These are phyloP conservation scores for Spongiforma sp. DNA, from an alignment of 1,284 basidiomycete species.

Conservation along the genomic window DNA sequence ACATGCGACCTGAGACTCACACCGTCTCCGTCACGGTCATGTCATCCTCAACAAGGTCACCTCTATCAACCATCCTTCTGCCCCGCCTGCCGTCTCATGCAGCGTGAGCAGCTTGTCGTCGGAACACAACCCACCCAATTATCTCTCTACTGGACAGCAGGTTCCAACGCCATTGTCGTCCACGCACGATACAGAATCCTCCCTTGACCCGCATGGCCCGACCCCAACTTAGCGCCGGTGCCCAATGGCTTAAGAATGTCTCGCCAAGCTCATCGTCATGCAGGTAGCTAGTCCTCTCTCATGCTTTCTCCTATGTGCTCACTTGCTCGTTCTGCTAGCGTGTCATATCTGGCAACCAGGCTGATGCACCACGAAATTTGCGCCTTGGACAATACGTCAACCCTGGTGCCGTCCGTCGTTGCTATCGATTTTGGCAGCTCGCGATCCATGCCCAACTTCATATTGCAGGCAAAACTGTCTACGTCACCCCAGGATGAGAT, in stretches of 20 bases:
- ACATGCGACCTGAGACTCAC: too few relatives aligned
- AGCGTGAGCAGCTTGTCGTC: slow-evolving; percentile 26
- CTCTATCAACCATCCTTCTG: slow-evolving; percentile 29
- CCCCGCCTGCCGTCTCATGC: slow-evolving; percentile 16
- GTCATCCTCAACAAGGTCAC: slow-evolving; percentile 44
- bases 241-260: slow-evolving; percentile 48
- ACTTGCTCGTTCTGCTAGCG: slow-evolving; percentile 33
- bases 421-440: slow-evolving; percentile 72
- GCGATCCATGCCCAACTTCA: slow-evolving; percentile 65
- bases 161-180: neutral
- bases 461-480: slow-evolving; percentile 61
- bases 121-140: slow-evolving; percentile 16
- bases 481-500: slow-evolving; percentile 75
- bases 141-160: slow-evolving; percentile 35
- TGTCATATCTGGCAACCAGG: slow-evolving; percentile 57
- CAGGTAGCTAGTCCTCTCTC: slow-evolving; percentile 51
- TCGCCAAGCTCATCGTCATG: slow-evolving; percentile 69
- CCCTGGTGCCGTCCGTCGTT: slow-evolving; percentile 64
- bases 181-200: slow-evolving; percentile 20
- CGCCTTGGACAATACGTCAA: slow-evolving; percentile 77
- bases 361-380: slow-evolving; percentile 56
- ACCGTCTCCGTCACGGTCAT: too few relatives aligned
- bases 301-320: neutral
- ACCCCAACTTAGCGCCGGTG: slow-evolving; percentile 67
- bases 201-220: slow-evolving; percentile 53